Evolutionary conservation across 768 basidiomycete genomes (phyloP).

Genomic region (Podaxis sp.): DNA sequence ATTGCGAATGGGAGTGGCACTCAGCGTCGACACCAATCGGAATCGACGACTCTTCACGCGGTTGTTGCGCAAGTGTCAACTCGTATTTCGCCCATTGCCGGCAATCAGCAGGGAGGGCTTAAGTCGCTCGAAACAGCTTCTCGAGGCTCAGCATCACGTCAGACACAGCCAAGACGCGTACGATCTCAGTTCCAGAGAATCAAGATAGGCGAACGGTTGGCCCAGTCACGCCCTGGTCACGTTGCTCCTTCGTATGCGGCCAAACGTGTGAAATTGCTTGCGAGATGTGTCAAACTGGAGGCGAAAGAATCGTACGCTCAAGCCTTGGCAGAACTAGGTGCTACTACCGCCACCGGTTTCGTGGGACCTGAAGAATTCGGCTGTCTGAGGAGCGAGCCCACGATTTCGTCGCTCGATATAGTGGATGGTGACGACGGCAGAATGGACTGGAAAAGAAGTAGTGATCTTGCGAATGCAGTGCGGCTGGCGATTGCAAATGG

Average conservation of each 20-base stretch:
- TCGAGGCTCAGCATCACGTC: not conserved
- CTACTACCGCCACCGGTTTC: not conserved
- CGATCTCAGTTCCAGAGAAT: constrained; percentile 21
- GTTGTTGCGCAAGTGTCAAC: not conserved
- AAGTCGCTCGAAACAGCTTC: not conserved
- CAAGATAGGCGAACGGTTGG: constrained; percentile 38
- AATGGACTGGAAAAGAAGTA: constrained; percentile 37
- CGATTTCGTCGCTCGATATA: constrained; percentile 24
- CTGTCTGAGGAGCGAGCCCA: constrained; percentile 12
- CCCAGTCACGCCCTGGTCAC: constrained; percentile 42
- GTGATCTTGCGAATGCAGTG: constrained; percentile 28
- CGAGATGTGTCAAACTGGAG: constrained; percentile 12
- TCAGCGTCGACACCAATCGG: not conserved
- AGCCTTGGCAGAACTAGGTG: not conserved
- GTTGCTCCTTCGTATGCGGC: constrained; percentile 29
- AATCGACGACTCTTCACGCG: not conserved
- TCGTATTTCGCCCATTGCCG: not conserved
- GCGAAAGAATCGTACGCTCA: constrained; percentile 11
- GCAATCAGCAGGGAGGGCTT: not conserved
- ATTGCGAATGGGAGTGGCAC: constrained; percentile 17
- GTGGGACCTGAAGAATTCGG: not conserved
- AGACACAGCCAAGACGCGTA: not conserved
- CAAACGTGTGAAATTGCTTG: constrained; percentile 24
- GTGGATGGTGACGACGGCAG: constrained; percentile 29
- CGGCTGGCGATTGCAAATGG: constrained; percentile 13